These are phyloP conservation scores for Erucastrum elatum DNA, from an alignment of 345 rosid species.

Conservation along the genomic window DNA sequence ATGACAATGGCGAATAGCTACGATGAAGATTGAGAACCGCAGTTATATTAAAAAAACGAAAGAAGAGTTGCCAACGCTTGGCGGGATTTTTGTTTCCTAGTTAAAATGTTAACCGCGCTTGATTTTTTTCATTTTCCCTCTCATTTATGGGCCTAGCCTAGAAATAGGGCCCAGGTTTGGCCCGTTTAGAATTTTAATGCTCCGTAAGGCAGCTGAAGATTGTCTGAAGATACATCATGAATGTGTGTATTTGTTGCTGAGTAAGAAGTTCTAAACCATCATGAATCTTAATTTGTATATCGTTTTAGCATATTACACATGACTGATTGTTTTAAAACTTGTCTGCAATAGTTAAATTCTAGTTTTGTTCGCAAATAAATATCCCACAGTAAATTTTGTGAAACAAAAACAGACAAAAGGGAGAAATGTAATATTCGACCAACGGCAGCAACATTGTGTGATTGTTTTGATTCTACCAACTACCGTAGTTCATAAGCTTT, in stretches of 20 bases:
- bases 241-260: background rate
- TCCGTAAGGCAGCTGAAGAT: background rate
- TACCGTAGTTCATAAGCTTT: conserved; percentile 3
- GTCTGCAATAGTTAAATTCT: background rate
- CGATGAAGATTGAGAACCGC: background rate
- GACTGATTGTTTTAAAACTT: background rate
- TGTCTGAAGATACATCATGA: background rate
- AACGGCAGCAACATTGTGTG: conserved; percentile 8
- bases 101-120: conserved; percentile 34
- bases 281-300: background rate
- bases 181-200: background rate
- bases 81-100: conserved; percentile 20
- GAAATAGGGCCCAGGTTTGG: background rate
- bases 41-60: background rate
- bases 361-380: background rate
- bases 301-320: background rate
- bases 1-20: background rate
- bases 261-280: background rate
- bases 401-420: background rate
- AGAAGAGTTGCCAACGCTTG: conserved; percentile 23
- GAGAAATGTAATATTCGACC: conserved; percentile 22
- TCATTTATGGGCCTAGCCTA: background rate
- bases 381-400: background rate
- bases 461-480: background rate
- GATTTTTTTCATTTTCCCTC: background rate